phyloP scores from a whole-genome alignment of 345 rosid genomes.

The Eutrema yunnanense region DNA sequence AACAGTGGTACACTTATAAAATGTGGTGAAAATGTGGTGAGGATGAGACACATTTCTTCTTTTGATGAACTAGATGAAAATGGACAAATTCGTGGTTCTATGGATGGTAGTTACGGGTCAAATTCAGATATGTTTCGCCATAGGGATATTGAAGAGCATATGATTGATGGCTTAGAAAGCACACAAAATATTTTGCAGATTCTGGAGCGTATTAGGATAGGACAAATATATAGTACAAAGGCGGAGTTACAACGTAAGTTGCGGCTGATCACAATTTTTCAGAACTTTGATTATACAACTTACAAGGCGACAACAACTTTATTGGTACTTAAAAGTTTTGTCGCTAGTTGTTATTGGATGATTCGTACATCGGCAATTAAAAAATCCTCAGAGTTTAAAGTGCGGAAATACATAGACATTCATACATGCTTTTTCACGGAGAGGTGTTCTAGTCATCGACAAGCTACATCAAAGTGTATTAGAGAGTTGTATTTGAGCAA shows the following conservation, averaged over 20 bases:
- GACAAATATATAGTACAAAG: neutral
- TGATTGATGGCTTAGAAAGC: neutral
- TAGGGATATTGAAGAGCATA: neutral
- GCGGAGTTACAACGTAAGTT: neutral
- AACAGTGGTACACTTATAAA: no score
- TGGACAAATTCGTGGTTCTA: neutral
- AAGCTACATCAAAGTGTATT: neutral
- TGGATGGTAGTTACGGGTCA: neutral
- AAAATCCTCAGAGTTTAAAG: neutral
- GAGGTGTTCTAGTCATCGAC: neutral
- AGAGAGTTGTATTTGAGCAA: neutral
- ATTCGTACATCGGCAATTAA: neutral
- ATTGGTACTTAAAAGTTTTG: neutral
- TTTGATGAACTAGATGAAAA: no score
- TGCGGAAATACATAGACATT: neutral
- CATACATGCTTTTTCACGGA: neutral
- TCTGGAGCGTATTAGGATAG: neutral
- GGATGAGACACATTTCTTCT: no score
- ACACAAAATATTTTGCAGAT: neutral
- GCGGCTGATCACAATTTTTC: neutral
- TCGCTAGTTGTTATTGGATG: neutral
- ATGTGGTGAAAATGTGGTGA: no score
- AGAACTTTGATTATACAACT: neutral
- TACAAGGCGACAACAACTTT: neutral
- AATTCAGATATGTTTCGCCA: neutral